Percentiles rank a stretch among this genome's conserved stretches.
Conservation (phyloP, 371 early-diverging fungal genomes). For the Mortierella polycephala region DNA sequence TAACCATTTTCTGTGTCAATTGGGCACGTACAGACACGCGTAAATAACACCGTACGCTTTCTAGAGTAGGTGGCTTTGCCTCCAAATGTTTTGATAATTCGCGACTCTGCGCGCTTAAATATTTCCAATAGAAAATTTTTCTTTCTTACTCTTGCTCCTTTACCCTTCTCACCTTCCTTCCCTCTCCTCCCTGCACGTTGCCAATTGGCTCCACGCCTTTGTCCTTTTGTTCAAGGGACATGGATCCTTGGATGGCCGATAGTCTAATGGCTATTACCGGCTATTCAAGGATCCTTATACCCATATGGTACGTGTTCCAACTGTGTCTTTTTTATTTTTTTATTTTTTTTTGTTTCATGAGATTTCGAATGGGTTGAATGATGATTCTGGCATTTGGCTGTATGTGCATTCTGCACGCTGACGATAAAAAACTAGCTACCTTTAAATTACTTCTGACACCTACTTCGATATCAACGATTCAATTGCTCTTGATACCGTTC, state of each 20-base stretch:
- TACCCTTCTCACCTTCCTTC: background rate
- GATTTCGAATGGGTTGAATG: constrained; percentile 15
- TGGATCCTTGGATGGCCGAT: constrained; percentile 4
- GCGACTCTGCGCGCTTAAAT: constrained; percentile 7
- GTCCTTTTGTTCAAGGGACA: background rate
- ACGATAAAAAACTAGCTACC: constrained; percentile 57
- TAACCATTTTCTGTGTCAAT: background rate
- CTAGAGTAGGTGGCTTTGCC: constrained; percentile 17
- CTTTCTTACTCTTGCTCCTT: constrained; percentile 17
- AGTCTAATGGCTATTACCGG: background rate
- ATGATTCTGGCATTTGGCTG: constrained; percentile 58
- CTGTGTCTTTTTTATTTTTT: constrained; percentile 7
- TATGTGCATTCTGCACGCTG: constrained; percentile 52
- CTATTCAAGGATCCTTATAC: constrained; percentile 1
- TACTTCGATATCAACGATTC: background rate
- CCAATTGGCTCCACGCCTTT: background rate
- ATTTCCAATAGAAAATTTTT: constrained; percentile 40
- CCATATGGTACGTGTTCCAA: constrained; percentile 3
- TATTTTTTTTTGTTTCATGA: constrained; percentile 17
- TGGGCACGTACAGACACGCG: background rate
- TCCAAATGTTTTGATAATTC: background rate
- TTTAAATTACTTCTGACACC: constrained; percentile 37
- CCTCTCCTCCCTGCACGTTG: constrained; percentile 5
- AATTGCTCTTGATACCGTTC: constrained; percentile 1
- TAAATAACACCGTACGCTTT: too few relatives aligned